A percentile compares a stretch with the other conserved stretches of the same genome.
These are phyloP conservation scores for Pleurotus salmoneostramineus DNA, from an alignment of 768 basidiomycete genomes.

Conservation along the genomic window DNA sequence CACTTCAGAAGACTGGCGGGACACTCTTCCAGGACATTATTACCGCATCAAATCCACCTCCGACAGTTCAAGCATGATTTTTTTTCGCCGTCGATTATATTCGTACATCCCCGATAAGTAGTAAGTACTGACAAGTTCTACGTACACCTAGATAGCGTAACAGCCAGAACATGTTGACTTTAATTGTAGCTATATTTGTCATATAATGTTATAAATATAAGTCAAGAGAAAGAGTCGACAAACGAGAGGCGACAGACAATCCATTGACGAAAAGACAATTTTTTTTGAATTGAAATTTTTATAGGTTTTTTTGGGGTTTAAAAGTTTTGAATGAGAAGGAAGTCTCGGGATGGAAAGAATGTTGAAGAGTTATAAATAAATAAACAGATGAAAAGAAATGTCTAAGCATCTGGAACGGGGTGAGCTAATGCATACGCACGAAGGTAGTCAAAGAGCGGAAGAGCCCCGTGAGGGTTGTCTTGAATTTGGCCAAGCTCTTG, in stretches of 20 bases:
- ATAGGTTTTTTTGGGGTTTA: too few species aligned
- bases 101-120: neutral
- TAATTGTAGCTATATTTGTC: too few species aligned
- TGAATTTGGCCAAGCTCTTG: neutral
- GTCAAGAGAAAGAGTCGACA: too few species aligned
- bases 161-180: too few species aligned
- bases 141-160: too few species aligned
- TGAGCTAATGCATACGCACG: neutral
- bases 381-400: neutral
- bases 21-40: neutral
- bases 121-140: too few species aligned
- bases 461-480: neutral
- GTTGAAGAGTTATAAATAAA: neutral
- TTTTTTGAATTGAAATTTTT: too few species aligned
- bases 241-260: too few species aligned
- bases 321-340: too few species aligned
- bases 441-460: neutral
- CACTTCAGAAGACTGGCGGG: slow-evolving; percentile 11
- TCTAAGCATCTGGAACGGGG: neutral
- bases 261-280: too few species aligned
- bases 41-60: neutral
- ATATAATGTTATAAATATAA: too few species aligned
- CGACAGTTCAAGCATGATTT: neutral
- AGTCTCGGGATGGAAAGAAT: neutral
- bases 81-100: neutral